Base-by-base conservation (phyloP, 768 basidiomycete genomes). In the Leccinellum rugosiceps region DNA sequence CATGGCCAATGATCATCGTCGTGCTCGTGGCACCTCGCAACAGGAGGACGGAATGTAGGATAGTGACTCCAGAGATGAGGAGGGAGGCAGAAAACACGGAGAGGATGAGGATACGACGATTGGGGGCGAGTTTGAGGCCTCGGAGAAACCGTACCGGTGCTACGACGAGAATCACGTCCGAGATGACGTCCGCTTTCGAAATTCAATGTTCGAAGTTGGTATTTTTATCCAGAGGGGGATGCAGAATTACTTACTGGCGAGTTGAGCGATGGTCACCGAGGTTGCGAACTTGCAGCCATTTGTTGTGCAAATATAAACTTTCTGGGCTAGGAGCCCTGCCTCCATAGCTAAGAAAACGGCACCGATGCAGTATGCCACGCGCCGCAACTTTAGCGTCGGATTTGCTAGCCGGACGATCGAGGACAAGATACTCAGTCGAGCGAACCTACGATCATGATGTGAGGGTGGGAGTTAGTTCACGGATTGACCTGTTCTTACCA, bases 341-440 rank as follows among this genome's bases (percentile, higher is more conserved):
- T 52, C 38, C 59, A 63, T 65, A 1, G 19, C 45, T n/a, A 61
- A 11, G 38, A 70, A 70, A 28, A 60, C 17, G 19, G 13, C 48
- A 17, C 65, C 63, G 21, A 59, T 60, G 48, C 60, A 43, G 38
- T 65, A 63, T 15, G 62, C 58, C 17, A 58, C 32, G 19, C 61
- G 30, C 51, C 61, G 59, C 25, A 56, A 23, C 28, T 46, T 58
- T 44, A 26, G 41, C 1, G 48, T 26, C 0, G 68, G 68, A 28
- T 53, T 59, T 34, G 56, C 50, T 54, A 70, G 58, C 48, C 68
- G 65, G 32, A 62, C 30, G 15, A 72, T 41, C 3, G 68, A 72
- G 35, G 51, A 70, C 6, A 70, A 41, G 14, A 70, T 70, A 34
- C 70, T 72, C 53, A 70, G 65, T 4, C 68, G 57, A 14, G 68